Base-by-base conservation (phyloP, 1,284 basidiomycete species). In the Veloboletus limbatus region DNA sequence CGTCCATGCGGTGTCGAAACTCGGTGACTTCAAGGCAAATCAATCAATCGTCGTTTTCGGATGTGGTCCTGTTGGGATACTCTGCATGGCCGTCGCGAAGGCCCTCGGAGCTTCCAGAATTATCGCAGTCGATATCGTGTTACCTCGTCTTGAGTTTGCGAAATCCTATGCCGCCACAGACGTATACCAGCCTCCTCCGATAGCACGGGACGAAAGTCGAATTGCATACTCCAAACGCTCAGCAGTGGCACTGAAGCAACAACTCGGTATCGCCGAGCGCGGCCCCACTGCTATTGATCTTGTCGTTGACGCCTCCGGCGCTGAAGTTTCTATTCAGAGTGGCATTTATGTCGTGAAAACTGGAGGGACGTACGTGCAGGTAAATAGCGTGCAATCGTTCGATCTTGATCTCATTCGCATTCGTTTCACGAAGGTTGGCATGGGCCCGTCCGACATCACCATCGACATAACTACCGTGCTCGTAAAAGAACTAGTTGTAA, bases 31-130 rank as follows among this genome's bases (percentile, higher is more conserved):
- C 65, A 79, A 78, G 41, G 73, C 87, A 28, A 81, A 81, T 60
- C 81, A 90, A 65, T 81, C 80, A 35, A 80, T 93, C 51, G 81
- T 79, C 20, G 74, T 98, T 48, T 93, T 96, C 58, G 86, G 86
- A 21, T 96, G 94, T 50, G 95, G 96, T 2, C 95, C 95, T 8
- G 91, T 98, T 52, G 94, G 94, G 22, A 76, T 97, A 16, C 79
- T 97, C 27, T 88, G 84, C 63, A 94, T 95, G 83, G 94, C 91
- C 4, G 92, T 94, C 18, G 92, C 92, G 22, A 92, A 87, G 63
- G 93, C 92, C 3, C 74, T 95, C 43, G 92, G 92, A 20, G 92
- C 91, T 0, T 75, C 77, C 30, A 82, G 86, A 42, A 76, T 95
- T 49, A 78, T 96, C 48, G 91, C 83, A 2, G 78, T 96, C 52